phyloP scores from a whole-genome alignment of 306 rosid species.

The Sphenostylis stenocarpa region DNA sequence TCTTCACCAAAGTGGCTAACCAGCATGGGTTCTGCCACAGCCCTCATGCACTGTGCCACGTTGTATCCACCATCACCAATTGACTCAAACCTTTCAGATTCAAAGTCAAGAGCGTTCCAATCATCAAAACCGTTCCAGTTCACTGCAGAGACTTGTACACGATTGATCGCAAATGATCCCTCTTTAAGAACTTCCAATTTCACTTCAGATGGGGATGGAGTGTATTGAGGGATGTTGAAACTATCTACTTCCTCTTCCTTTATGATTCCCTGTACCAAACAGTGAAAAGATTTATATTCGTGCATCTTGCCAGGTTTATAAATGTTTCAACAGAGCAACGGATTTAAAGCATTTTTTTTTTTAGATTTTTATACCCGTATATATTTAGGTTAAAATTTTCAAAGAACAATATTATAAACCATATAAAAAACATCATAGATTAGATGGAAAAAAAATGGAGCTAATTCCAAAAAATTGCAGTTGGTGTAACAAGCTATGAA shows the following conservation, averaged over 20 bases:
- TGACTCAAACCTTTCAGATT: neutral
- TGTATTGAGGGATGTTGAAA: conserved; percentile 47
- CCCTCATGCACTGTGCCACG: conserved; percentile 42
- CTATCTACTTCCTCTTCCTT: conserved; percentile 33
- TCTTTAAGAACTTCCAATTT: conserved; percentile 33
- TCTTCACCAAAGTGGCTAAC: conserved; percentile 43
- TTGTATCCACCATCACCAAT: conserved; percentile 21
- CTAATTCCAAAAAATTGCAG: too few relatives aligned
- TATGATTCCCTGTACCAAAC: neutral
- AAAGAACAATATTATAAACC: too few relatives aligned
- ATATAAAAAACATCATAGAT: too few relatives aligned
- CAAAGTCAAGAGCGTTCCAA: neutral
- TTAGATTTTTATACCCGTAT: too few relatives aligned
- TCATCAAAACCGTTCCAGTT: conserved; percentile 20
- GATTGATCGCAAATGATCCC: conserved; percentile 39
- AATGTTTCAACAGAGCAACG: too few relatives aligned
- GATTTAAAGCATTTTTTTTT: neutral
- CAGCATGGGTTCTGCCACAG: conserved; percentile 42
- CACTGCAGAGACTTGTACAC: conserved; percentile 29
- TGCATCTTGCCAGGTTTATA: neutral
- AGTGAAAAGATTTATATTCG: neutral
- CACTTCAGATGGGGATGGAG: conserved; percentile 46
- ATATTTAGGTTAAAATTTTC: too few relatives aligned
- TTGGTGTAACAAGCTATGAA: too few relatives aligned
- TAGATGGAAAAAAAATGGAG: too few relatives aligned